Conservation (phyloP, 768 basidiomycete genomes). For the Coprinopsis strossmayeri region DNA sequence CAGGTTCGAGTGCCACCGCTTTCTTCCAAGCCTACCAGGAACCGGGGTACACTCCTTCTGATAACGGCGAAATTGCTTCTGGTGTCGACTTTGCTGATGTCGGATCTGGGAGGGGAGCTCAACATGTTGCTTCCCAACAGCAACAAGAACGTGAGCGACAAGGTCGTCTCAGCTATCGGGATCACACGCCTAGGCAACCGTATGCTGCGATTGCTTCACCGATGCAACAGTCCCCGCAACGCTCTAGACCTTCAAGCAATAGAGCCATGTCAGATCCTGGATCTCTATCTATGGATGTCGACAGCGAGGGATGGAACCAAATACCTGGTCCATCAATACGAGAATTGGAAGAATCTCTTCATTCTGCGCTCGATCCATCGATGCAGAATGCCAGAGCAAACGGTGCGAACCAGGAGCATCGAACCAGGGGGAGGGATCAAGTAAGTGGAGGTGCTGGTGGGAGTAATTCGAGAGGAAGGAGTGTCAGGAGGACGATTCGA, state of each 20-base stretch:
- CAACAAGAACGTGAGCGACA: too few relatives aligned
- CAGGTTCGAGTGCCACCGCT: neutral
- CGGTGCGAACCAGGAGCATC: neutral
- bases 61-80: conserved; percentile 58
- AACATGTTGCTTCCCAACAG: neutral
- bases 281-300: neutral
- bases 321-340: conserved; percentile 16
- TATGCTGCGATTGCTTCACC: neutral
- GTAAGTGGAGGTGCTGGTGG: neutral
- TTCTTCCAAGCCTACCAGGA: conserved; percentile 58
- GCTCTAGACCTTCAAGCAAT: conserved; percentile 13
- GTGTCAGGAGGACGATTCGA: conserved; percentile 58
- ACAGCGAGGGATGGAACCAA: neutral
- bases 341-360: conserved; percentile 30
- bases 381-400: neutral
- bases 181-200: conserved; percentile 17
- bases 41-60: conserved; percentile 28
- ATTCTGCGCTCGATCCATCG: conserved; percentile 15
- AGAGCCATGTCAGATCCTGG: conserved; percentile 16
- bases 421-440: neutral
- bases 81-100: conserved; percentile 74
- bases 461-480: conserved; percentile 36
- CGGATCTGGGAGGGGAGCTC: conserved; percentile 57
- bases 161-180: conserved; percentile 5
- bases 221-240: conserved; percentile 9